These are phyloP conservation scores for Epicoccum sorghinum DNA, from an alignment of 2,329 filamentous ascomycete genomes.

Conservation along the genomic window DNA sequence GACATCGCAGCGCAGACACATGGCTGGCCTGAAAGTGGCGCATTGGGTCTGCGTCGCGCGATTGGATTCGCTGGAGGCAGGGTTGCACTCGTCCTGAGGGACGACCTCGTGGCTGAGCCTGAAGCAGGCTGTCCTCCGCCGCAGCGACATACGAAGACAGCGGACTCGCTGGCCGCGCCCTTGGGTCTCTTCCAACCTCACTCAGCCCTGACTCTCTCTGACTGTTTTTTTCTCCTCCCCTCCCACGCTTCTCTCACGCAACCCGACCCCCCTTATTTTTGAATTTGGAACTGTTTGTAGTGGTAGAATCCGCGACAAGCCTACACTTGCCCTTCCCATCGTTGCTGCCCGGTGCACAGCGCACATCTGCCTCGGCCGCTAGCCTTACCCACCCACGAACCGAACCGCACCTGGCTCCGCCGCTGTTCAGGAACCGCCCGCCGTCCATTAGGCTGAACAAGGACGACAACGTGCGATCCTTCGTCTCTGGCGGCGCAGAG, in stretches of 20 bases:
- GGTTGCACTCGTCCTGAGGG: slow-evolving; percentile 12
- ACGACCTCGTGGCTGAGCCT: slow-evolving; percentile 17
- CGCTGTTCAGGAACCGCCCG: slow-evolving; percentile 16
- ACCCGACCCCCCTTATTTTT: too few species aligned
- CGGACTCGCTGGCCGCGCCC: slow-evolving; percentile 9
- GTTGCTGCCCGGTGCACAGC: slow-evolving; percentile 3
- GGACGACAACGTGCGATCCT: slow-evolving; percentile 14
- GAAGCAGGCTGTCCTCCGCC: slow-evolving; percentile 19
- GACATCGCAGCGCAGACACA: background rate
- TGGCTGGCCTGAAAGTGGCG: slow-evolving; percentile 14
- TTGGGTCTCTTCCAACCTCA: slow-evolving; percentile 12
- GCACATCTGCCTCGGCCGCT: slow-evolving; percentile 17
- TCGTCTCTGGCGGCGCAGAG: background rate
- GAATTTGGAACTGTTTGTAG: background rate
- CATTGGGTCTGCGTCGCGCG: background rate
- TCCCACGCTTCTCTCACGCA: too few species aligned
- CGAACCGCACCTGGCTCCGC: slow-evolving; percentile 12
- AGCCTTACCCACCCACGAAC: slow-evolving; percentile 18
- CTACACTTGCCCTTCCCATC: background rate
- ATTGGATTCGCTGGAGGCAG: slow-evolving; percentile 11
- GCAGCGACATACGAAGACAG: slow-evolving; percentile 21
- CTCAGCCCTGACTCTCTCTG: slow-evolving; percentile 16
- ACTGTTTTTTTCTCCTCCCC: slow-evolving; percentile 1
- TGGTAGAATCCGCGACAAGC: too few species aligned
- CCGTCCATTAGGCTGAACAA: slow-evolving; percentile 13